Conservation (phyloP, 31 red algal genomes). For the Bonnemaisonia californica region DNA sequence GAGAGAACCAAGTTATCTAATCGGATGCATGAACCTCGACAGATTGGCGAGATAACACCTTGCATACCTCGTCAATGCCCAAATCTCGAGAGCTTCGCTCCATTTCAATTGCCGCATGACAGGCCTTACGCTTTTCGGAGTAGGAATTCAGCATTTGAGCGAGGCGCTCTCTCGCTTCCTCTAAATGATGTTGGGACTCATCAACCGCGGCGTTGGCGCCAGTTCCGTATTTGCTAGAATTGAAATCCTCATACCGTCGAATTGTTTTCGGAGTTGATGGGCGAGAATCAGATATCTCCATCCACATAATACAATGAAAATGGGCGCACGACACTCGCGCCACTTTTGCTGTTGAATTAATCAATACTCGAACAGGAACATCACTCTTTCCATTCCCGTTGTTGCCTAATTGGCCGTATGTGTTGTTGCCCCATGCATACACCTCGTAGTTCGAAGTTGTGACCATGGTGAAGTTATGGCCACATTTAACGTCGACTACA, state of each 20-base stretch:
- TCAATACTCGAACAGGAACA: conserved; percentile 54
- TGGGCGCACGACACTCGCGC: conserved; percentile 73
- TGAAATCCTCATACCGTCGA: background rate
- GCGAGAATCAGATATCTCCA: conserved; percentile 33
- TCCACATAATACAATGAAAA: conserved; percentile 86
- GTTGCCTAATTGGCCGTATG: conserved; percentile 92
- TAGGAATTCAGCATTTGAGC: conserved; percentile 26
- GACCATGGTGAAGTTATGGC: conserved; percentile 91
- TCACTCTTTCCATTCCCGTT: conserved; percentile 69
- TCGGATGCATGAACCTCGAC: background rate
- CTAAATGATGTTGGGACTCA: conserved; percentile 31
- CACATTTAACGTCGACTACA: conserved; percentile 80
- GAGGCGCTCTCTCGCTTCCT: conserved; percentile 32
- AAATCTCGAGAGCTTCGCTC: background rate
- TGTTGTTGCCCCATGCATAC: conserved; percentile 90
- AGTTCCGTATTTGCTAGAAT: background rate
- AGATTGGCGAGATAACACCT: background rate
- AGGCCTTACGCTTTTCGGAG: conserved; percentile 8
- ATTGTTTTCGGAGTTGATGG: conserved; percentile 23
- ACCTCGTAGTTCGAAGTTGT: conserved; percentile 67
- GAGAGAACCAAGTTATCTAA: background rate
- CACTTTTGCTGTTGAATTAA: conserved; percentile 46
- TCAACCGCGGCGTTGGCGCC: background rate
- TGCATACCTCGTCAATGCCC: background rate
- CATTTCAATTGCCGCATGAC: conserved; percentile 18